Evolutionary conservation across 306 rosid genomes (phyloP).

Genomic region (Calophaca sinica): DNA sequence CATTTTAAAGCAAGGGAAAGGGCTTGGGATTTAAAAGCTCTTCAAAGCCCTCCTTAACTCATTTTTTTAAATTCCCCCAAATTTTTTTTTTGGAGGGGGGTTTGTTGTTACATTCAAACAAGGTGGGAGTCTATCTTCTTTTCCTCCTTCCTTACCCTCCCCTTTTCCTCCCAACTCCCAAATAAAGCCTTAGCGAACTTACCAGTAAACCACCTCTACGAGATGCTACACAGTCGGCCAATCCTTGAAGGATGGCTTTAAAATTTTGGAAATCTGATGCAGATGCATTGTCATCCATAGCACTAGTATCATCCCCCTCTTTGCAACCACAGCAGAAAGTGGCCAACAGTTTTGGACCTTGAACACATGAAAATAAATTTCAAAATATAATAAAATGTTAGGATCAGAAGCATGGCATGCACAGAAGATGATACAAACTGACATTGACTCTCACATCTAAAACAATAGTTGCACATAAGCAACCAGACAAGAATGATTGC

Average conservation of each 20-base stretch:
- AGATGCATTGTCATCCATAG: conserved; percentile 49
- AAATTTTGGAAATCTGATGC: conserved; percentile 54
- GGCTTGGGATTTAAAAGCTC: too few species aligned
- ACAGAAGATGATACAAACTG: conserved; percentile 36
- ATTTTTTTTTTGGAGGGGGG: background rate
- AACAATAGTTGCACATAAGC: conserved; percentile 3
- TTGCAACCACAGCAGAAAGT: conserved; percentile 68
- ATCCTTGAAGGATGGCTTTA: conserved; percentile 61
- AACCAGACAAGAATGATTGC: conserved; percentile 19
- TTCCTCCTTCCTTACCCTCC: background rate
- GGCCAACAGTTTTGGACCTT: conserved; percentile 84
- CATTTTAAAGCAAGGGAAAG: background rate
- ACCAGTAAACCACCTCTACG: conserved; percentile 67
- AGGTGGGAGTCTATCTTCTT: too few species aligned
- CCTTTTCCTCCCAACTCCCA: background rate
- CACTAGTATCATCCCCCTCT: conserved; percentile 52
- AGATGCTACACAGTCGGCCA: conserved; percentile 78
- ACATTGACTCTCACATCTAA: conserved; percentile 17
- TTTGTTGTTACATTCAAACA: too few species aligned
- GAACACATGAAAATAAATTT: conserved; percentile 46
- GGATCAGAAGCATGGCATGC: conserved; percentile 33
- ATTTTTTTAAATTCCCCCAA: background rate
- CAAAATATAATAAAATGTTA: conserved; percentile 3
- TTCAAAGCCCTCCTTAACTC: background rate
- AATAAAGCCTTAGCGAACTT: conserved; percentile 17